Percentiles rank a stretch among this genome's conserved stretches.
Conservation (phyloP, 1,284 basidiomycete species). For the Puccinia hordei region DNA sequence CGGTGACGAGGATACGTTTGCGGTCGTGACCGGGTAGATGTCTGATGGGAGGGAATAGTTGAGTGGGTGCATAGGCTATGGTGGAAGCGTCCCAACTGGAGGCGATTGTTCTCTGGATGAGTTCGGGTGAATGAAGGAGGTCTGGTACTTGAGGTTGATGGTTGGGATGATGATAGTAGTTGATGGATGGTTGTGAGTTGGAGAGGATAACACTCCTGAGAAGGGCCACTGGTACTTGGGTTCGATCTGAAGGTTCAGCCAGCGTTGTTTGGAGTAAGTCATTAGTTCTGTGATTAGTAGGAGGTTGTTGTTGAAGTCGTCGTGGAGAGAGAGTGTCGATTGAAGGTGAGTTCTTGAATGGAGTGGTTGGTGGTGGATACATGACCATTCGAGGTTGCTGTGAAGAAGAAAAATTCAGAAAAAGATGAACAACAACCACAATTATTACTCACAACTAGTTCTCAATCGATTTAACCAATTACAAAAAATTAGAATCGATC, state of each 20-base stretch:
- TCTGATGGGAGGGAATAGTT: slow-evolving; percentile 85
- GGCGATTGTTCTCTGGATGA: background rate
- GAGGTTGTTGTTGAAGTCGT: background rate
- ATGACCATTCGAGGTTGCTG: background rate
- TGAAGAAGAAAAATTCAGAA: too few species aligned
- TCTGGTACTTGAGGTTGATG: background rate
- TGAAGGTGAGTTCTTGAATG: slow-evolving; percentile 47
- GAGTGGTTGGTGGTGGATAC: slow-evolving; percentile 34
- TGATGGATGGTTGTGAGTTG: background rate
- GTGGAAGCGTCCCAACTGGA: background rate
- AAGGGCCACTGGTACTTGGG: background rate
- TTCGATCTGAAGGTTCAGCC: background rate
- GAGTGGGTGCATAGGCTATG: slow-evolving; percentile 86
- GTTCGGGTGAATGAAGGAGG: background rate
- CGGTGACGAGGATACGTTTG: slow-evolving; percentile 89
- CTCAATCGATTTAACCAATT: slow-evolving; percentile 6
- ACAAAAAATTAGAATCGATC: background rate
- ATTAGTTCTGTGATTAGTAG: too few species aligned
- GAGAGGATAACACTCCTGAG: slow-evolving; percentile 33
- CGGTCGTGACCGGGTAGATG: slow-evolving; percentile 74
- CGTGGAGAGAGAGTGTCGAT: slow-evolving; percentile 39
- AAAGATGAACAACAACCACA: background rate
- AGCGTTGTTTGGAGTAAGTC: background rate
- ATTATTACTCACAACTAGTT: background rate
- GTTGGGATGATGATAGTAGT: background rate